Conservation (phyloP, 441 rosid species). For the Erysimum cheiri region DNA sequence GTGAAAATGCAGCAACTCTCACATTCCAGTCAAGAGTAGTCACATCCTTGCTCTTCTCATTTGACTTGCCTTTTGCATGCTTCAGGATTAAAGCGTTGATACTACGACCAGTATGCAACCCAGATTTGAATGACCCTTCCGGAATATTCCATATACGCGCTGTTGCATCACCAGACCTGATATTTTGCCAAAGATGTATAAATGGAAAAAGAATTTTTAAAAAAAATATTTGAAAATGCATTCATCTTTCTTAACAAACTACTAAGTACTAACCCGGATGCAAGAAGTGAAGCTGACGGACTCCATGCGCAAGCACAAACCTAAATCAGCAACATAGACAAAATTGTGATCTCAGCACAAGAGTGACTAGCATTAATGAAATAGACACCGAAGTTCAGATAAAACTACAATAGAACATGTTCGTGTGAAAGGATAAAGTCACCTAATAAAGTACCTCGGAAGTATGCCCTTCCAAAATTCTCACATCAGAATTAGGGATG, state of each 20-base stretch:
- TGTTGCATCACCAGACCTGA: constrained; percentile 96
- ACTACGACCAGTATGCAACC: constrained; percentile 57
- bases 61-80: constrained; percentile 94
- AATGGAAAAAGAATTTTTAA: neutral
- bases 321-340: constrained; percentile 45
- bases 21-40: constrained; percentile 99
- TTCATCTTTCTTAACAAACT: constrained; percentile 27
- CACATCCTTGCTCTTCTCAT: constrained; percentile 97
- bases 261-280: constrained; percentile 97
- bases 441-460: constrained; percentile 75
- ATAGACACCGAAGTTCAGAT: constrained; percentile 4
- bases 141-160: constrained; percentile 94
- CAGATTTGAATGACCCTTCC: constrained; percentile 62
- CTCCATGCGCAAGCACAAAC: constrained; percentile 99
- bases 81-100: constrained; percentile 71
- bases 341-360: neutral
- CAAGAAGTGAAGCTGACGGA: constrained; percentile 97
- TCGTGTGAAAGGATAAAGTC: constrained; percentile 14
- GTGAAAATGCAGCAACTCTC: constrained; percentile 51
- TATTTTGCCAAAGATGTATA: constrained; percentile 21
- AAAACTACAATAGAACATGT: constrained; percentile 13
- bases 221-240: constrained; percentile 1
- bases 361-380: constrained; percentile 4
- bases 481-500: constrained; percentile 81
- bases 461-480: constrained; percentile 93